Conservation (phyloP, 768 basidiomycete species). For the Myochromella boudieri region DNA sequence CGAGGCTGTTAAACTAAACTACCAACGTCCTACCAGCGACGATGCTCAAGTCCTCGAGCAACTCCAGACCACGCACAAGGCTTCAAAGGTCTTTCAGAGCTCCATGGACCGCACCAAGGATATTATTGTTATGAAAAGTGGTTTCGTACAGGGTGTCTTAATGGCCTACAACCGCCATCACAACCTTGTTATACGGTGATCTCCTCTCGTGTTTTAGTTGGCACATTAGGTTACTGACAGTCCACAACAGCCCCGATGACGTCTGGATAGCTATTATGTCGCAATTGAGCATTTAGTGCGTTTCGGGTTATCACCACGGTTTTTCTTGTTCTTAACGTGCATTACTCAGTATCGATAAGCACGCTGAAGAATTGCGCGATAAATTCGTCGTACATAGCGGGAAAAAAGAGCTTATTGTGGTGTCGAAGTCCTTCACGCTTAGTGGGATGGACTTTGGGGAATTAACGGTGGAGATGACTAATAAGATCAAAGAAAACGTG, state of each 20-base stretch:
- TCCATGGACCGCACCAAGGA: slow-evolving; percentile 5
- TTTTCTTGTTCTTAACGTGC: too few relatives aligned
- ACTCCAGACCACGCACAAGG: background rate
- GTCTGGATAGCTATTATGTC: slow-evolving; percentile 33
- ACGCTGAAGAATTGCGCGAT: too few relatives aligned
- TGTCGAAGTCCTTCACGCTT: slow-evolving; percentile 25
- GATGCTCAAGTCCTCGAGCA: background rate
- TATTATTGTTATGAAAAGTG: background rate
- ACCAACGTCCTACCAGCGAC: too few relatives aligned
- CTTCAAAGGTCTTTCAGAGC: slow-evolving; percentile 10
- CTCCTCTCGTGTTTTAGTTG: too few relatives aligned
- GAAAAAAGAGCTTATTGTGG: slow-evolving; percentile 33
- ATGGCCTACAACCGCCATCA: slow-evolving; percentile 8
- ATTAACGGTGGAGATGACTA: background rate
- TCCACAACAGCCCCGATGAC: too few relatives aligned
- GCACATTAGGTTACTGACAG: too few relatives aligned
- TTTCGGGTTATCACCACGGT: too few relatives aligned
- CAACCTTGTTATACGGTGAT: slow-evolving; percentile 8
- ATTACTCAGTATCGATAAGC: background rate
- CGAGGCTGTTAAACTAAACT: background rate
- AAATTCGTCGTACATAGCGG: slow-evolving; percentile 1
- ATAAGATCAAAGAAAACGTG: background rate
- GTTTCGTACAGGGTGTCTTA: slow-evolving; percentile 9
- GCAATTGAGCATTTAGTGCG: slow-evolving; percentile 34
- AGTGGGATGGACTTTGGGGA: background rate